Evolutionary conservation across 192 early-diverging fungal genomes (phyloP).

Genomic region (Rhizoclosmatium globosum): DNA sequence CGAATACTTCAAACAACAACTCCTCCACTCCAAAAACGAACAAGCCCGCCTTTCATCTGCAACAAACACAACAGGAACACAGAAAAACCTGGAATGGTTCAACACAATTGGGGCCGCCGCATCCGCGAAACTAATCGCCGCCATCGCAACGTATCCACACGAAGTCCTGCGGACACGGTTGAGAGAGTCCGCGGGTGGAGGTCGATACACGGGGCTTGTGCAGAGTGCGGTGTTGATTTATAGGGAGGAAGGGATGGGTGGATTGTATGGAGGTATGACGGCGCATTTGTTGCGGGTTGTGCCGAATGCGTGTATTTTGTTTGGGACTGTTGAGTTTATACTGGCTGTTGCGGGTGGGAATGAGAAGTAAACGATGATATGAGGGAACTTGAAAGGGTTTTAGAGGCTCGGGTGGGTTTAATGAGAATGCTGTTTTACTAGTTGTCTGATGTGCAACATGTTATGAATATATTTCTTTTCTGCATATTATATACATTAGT

Average conservation of each 20-base stretch:
- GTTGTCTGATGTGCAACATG: too few species aligned
- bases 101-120: conserved; percentile 87
- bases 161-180: conserved; percentile 92
- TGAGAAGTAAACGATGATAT: neutral
- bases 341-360: conserved; percentile 1
- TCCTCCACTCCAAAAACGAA: conserved; percentile 2
- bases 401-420: too few species aligned
- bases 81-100: conserved; percentile 66
- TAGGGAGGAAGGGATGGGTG: conserved; percentile 82
- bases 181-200: conserved; percentile 79
- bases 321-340: conserved; percentile 52
- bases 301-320: conserved; percentile 96
- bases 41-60: neutral
- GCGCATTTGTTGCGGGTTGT: conserved; percentile 94
- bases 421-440: too few species aligned
- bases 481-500: too few species aligned
- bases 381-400: too few species aligned
- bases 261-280: conserved; percentile 94
- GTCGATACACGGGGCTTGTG: conserved; percentile 74
- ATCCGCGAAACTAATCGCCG: conserved; percentile 85
- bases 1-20: conserved; percentile 83
- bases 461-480: too few species aligned
- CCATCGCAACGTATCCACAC: conserved; percentile 92
- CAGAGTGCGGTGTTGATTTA: conserved; percentile 62
- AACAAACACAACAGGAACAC: neutral